Evolutionary conservation across 495 filamentous ascomycete species (phyloP).

Genomic region (Peziza echinospora): DNA sequence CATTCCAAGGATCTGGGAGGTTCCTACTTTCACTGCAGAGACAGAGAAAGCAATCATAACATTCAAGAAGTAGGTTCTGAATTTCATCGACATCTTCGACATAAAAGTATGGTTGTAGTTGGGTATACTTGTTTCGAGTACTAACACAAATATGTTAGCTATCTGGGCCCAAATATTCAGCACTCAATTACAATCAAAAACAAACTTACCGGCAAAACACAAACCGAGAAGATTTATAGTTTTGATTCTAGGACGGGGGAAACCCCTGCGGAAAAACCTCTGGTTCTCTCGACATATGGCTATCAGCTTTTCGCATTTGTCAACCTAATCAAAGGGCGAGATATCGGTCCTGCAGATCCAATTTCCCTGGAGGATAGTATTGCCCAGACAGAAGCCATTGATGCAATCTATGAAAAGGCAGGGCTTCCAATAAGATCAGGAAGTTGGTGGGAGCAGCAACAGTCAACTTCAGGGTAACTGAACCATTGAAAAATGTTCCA

Average conservation of each 20-base stretch:
- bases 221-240: slow-evolving; percentile 10
- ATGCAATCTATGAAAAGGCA: slow-evolving; percentile 19
- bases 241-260: no score
- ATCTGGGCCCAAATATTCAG: slow-evolving; percentile 22
- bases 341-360: slow-evolving; percentile 9
- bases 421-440: slow-evolving; percentile 7
- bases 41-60: slow-evolving; percentile 21
- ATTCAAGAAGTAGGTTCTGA: slow-evolving; percentile 17
- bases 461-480: no score
- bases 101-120: neutral
- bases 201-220: slow-evolving; percentile 14
- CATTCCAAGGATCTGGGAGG: slow-evolving; percentile 22
- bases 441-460: no score
- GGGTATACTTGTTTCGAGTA: neutral
- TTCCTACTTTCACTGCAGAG: slow-evolving; percentile 19
- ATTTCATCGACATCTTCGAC: neutral
- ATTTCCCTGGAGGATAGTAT: slow-evolving; percentile 17
- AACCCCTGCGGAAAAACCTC: neutral
- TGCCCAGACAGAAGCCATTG: slow-evolving; percentile 18
- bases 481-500: no score
- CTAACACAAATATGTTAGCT: slow-evolving; percentile 1
- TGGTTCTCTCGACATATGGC: slow-evolving; percentile 17
- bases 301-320: slow-evolving; percentile 22
- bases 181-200: slow-evolving; percentile 23
- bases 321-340: slow-evolving; percentile 13